Evolutionary conservation across 139 green algal genomes (phyloP).

Genomic region (Coccomyxa sp.): DNA sequence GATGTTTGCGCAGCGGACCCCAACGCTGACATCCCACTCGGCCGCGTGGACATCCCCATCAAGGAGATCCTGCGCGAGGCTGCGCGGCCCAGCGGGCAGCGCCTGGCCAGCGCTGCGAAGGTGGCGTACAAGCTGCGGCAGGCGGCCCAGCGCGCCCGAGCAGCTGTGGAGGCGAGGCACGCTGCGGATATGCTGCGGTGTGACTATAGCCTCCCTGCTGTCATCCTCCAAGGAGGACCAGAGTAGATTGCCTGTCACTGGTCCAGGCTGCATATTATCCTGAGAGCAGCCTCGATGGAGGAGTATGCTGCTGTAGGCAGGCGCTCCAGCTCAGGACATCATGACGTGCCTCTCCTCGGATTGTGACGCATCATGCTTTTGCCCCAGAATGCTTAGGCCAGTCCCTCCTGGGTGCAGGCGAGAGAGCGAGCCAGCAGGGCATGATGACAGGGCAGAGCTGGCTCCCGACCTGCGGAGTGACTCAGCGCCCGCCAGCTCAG

Average conservation of each 20-base stretch:
- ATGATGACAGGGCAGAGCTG: neutral
- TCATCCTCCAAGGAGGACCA: no score
- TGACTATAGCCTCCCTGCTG: no score
- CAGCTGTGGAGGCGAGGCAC: neutral
- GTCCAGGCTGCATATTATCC: no score
- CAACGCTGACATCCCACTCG: neutral
- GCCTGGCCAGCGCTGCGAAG: neutral
- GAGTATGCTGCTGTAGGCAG: no score
- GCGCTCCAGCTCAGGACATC: no score
- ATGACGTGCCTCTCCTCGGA: no score
- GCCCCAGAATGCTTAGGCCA: no score
- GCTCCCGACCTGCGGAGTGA: neutral
- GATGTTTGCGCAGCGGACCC: neutral
- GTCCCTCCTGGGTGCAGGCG: no score
- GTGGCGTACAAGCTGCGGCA: neutral
- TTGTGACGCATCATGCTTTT: no score
- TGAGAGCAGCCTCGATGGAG: no score
- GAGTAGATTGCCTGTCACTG: no score
- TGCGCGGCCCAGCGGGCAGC: neutral
- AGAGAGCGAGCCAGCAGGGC: neutral
- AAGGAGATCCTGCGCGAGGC: neutral
- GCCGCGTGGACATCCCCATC: neutral
- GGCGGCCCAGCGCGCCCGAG: neutral
- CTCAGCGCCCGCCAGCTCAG: neutral
- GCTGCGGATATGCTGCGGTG: neutral